These are phyloP conservation scores for Yarrowia deformans DNA, from an alignment of 805 yeast genomes.

Conservation along the genomic window DNA sequence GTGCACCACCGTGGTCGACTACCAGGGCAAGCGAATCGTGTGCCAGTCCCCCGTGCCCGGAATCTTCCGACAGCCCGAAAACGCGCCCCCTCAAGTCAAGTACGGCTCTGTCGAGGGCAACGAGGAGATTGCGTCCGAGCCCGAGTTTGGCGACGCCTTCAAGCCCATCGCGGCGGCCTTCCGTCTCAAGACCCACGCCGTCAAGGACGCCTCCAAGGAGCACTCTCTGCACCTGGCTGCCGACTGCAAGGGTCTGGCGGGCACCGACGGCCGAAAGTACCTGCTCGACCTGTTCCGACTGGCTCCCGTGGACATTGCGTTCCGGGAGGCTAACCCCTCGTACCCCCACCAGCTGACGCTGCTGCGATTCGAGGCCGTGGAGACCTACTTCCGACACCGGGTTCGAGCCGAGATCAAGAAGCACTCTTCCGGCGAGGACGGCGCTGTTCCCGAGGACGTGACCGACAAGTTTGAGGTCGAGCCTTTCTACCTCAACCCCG, in stretches of 20 bases:
- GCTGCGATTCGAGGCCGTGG: constrained; percentile 86
- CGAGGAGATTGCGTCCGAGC: constrained; percentile 58
- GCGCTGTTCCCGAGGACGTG: constrained; percentile 41
- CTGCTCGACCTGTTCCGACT: constrained; percentile 83
- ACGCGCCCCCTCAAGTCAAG: constrained; percentile 60
- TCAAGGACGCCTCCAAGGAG: constrained; percentile 57
- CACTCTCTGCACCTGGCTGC: constrained; percentile 67
- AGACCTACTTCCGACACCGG: constrained; percentile 84
- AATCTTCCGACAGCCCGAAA: constrained; percentile 58
- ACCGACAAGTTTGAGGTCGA: constrained; percentile 44
- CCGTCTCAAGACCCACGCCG: constrained; percentile 76
- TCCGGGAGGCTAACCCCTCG: constrained; percentile 62
- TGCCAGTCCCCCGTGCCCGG: constrained; percentile 98
- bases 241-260: constrained; percentile 83
- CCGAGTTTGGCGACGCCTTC: constrained; percentile 63
- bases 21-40: constrained; percentile 83
- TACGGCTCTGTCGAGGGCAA: constrained; percentile 78
- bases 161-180: constrained; percentile 71
- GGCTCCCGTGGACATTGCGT: constrained; percentile 83
- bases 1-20: constrained; percentile 87
- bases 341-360: constrained; percentile 86
- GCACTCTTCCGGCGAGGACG: constrained; percentile 51
- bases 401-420: constrained; percentile 63
- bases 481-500: constrained; percentile 75
- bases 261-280: constrained; percentile 85